Evolutionary conservation across 163 green algal species (phyloP).

Genomic region (Prototheca cutis): DNA sequence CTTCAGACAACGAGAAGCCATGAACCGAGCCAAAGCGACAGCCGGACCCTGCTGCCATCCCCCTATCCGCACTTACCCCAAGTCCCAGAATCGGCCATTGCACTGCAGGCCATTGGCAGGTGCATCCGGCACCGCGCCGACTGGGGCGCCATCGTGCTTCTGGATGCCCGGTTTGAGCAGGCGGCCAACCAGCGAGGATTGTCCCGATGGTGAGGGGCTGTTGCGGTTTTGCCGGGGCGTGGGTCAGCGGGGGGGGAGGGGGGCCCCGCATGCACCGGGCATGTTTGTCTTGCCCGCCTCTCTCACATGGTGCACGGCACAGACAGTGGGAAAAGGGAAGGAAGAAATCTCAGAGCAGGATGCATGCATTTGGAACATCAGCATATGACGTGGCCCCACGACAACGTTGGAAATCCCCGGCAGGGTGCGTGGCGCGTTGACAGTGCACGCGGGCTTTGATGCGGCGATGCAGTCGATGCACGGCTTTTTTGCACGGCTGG

Average conservation of each 20-base stretch:
- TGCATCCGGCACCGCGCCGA: conserved; percentile 82
- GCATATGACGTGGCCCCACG: too few species aligned
- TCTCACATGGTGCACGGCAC: too few species aligned
- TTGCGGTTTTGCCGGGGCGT: background rate
- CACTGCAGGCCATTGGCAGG: conserved; percentile 71
- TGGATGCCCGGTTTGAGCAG: conserved; percentile 65
- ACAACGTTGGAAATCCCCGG: too few species aligned
- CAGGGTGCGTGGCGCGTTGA: conserved; percentile 58
- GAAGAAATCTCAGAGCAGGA: too few species aligned
- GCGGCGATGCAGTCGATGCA: conserved; percentile 36
- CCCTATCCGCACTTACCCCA: background rate
- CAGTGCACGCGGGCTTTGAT: conserved; percentile 47
- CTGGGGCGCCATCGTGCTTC: conserved; percentile 79
- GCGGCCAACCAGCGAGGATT: conserved; percentile 41
- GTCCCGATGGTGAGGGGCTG: conserved; percentile 32
- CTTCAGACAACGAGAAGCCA: too few species aligned
- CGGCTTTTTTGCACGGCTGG: conserved; percentile 47
- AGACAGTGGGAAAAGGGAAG: too few species aligned
- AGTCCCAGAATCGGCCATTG: background rate
- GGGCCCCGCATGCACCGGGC: too few species aligned
- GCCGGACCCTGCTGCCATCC: too few species aligned
- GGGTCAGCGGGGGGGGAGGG: background rate
- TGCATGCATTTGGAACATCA: too few species aligned
- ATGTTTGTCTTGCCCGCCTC: too few species aligned
- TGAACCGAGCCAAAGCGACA: too few species aligned